Evolutionary conservation across 495 filamentous ascomycete species (phyloP).

Genomic region (Aspergillus biplanus): DNA sequence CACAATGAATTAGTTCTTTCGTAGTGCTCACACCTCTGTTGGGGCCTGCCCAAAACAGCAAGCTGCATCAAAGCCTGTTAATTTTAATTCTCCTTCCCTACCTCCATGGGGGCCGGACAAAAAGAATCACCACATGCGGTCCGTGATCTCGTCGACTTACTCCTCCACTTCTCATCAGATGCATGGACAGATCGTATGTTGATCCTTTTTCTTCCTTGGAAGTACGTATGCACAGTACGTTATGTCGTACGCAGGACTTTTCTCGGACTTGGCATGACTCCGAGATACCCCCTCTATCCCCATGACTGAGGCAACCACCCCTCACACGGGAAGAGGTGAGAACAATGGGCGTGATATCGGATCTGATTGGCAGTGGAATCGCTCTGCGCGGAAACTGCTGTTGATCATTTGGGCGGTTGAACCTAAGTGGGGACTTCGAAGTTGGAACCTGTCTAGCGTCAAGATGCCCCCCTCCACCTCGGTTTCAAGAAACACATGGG

Average conservation of each 20-base stretch:
- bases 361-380: constrained; percentile 13
- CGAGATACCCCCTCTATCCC: neutral
- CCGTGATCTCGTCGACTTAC: neutral
- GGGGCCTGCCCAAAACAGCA: constrained; percentile 15
- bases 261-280: constrained; percentile 1
- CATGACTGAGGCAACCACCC: neutral
- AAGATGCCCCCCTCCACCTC: constrained; percentile 7
- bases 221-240: constrained; percentile 5
- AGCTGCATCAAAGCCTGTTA: constrained; percentile 15
- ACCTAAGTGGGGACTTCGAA: constrained; percentile 5
- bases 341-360: neutral
- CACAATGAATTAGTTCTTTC: constrained; percentile 2
- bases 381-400: constrained; percentile 9
- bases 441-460: neutral
- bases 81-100: constrained; percentile 13
- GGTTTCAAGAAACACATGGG: neutral
- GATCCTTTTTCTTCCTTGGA: neutral
- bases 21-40: neutral
- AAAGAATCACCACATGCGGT: constrained; percentile 9
- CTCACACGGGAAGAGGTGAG: constrained; percentile 7
- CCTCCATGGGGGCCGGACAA: constrained; percentile 2
- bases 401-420: constrained; percentile 15
- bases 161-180: constrained; percentile 8
- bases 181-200: constrained; percentile 7
- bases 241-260: constrained; percentile 5